phyloP scores from a whole-genome alignment of 1,284 basidiomycete species.

The Amylostereum areolatum region DNA sequence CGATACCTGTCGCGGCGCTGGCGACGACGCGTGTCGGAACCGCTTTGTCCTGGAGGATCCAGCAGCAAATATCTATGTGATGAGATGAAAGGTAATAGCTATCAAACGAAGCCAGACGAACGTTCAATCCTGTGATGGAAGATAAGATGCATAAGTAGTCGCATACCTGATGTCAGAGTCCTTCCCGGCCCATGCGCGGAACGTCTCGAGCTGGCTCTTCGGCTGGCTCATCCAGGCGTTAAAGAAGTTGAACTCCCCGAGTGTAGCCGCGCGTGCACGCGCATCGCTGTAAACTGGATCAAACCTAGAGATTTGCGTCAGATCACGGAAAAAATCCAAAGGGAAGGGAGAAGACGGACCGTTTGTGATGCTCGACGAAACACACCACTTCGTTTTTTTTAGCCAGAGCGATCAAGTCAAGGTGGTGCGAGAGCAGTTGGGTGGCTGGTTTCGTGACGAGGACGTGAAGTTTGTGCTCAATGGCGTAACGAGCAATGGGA shows the following conservation, averaged over 20 bases:
- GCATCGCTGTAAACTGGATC: conserved; percentile 94
- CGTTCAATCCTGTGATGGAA: not conserved
- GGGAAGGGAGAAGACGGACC: conserved; percentile 28
- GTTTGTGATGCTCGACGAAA: conserved; percentile 88
- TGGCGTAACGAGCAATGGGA: conserved; percentile 80
- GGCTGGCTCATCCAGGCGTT: conserved; percentile 93
- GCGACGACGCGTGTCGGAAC: conserved; percentile 82
- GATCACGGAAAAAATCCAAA: not conserved
- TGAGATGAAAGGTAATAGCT: conserved; percentile 94
- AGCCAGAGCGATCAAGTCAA: conserved; percentile 69
- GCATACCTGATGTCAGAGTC: conserved; percentile 82
- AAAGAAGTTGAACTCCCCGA: conserved; percentile 93
- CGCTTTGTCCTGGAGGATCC: conserved; percentile 82
- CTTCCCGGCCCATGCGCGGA: conserved; percentile 91
- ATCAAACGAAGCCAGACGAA: conserved; percentile 9
- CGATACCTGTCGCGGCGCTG: conserved; percentile 84
- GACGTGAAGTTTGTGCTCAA: conserved; percentile 81
- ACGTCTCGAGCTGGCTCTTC: conserved; percentile 90
- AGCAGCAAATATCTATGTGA: conserved; percentile 88
- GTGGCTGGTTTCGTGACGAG: conserved; percentile 92
- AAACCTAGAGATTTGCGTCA: conserved; percentile 3
- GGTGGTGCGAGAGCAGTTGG: conserved; percentile 80
- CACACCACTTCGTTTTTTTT: conserved; percentile 78
- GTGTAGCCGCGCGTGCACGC: conserved; percentile 61
- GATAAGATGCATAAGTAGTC: conserved; percentile 1